phyloP scores from a whole-genome alignment of 1,284 basidiomycete species.

The Athelia psychrophila region DNA sequence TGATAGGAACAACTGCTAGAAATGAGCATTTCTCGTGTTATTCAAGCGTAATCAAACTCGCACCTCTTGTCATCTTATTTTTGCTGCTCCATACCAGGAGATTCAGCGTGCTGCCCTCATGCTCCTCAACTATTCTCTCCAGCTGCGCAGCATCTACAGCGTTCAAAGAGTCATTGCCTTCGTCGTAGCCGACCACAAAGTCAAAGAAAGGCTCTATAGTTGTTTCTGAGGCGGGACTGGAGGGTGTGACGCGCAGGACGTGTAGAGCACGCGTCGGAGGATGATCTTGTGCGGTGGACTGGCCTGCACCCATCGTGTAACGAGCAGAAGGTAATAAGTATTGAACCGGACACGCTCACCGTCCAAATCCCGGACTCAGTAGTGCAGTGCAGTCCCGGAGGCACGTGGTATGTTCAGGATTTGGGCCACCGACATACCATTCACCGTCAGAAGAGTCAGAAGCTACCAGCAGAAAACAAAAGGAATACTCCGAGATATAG shows the following conservation, averaged over 20 bases:
- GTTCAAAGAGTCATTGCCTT: conserved; percentile 59
- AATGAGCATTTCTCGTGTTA: conserved; percentile 4
- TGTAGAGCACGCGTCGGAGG: conserved; percentile 72
- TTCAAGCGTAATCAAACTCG: conserved; percentile 22
- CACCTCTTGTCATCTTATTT: conserved; percentile 79
- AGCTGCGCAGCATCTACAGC: conserved; percentile 69
- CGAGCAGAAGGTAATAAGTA: too few relatives aligned
- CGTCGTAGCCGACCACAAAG: conserved; percentile 91
- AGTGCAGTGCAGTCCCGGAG: too few relatives aligned
- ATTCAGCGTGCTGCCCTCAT: conserved; percentile 79
- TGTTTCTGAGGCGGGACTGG: conserved; percentile 83
- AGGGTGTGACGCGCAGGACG: conserved; percentile 82
- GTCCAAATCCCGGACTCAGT: too few relatives aligned
- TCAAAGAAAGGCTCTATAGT: conserved; percentile 96
- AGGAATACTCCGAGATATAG: too few relatives aligned
- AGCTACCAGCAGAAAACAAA: too few relatives aligned
- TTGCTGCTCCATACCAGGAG: conserved; percentile 93
- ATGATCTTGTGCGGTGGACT: conserved; percentile 60
- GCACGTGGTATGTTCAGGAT: too few relatives aligned
- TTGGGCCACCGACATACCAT: too few relatives aligned
- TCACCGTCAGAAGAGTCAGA: too few relatives aligned
- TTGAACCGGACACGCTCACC: too few relatives aligned
- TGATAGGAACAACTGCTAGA: conserved; percentile 73
- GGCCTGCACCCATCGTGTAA: conserved; percentile 64
- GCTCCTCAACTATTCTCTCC: conserved; percentile 80